Percentiles rank a stretch among this genome's conserved stretches.
Evolutionary conservation across 2,329 filamentous ascomycete genomes (phyloP).

Genomic region (Exophiala oligosperma): DNA sequence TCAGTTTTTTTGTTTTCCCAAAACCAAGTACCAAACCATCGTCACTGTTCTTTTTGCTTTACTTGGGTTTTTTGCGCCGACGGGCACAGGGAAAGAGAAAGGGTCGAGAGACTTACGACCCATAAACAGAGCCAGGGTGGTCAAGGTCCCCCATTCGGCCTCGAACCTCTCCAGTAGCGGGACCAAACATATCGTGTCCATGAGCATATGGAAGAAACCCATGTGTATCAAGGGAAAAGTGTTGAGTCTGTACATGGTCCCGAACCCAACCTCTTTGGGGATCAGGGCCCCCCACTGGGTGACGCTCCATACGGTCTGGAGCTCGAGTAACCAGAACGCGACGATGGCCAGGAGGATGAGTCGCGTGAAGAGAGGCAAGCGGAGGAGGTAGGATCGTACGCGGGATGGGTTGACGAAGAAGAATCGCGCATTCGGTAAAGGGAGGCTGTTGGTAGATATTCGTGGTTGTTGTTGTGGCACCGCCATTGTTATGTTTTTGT

Average conservation of each 20-base stretch:
- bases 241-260: conserved; percentile 91
- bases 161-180: conserved; percentile 95
- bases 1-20: conserved; percentile 1
- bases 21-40: not conserved
- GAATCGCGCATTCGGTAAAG: conserved; percentile 17
- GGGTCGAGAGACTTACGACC: conserved; percentile 66
- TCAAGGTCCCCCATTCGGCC: conserved; percentile 84
- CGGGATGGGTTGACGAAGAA: conserved; percentile 71
- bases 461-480: conserved; percentile 5
- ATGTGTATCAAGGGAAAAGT: conserved; percentile 87
- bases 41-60: not conserved
- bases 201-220: conserved; percentile 74
- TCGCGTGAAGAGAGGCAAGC: conserved; percentile 86
- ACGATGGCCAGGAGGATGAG: conserved; percentile 66
- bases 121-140: conserved; percentile 82
- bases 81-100: too few species aligned
- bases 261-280: conserved; percentile 72
- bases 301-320: conserved; percentile 71
- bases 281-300: conserved; percentile 75
- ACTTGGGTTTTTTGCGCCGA: too few species aligned
- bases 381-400: conserved; percentile 76
- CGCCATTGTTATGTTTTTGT: not conserved
- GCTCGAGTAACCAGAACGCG: conserved; percentile 66
- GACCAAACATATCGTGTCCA: conserved; percentile 77
- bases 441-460: conserved; percentile 20